Evolutionary conservation across 306 rosid species (phyloP).

Genomic region (Vachellia collinsii): DNA sequence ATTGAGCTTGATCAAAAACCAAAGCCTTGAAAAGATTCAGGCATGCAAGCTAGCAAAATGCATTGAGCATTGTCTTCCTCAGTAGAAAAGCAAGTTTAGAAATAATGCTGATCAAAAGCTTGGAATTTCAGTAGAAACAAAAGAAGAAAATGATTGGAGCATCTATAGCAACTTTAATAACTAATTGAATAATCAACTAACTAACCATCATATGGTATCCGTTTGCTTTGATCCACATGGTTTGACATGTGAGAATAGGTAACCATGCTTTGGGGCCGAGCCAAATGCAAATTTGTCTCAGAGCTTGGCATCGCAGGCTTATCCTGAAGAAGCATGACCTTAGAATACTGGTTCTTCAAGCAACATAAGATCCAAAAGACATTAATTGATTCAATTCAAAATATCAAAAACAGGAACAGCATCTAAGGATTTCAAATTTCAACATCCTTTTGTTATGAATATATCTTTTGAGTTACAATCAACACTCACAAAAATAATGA

Average conservation of each 20-base stretch:
- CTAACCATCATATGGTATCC: constrained; percentile 74
- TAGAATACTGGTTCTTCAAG: constrained; percentile 78
- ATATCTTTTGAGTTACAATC: constrained; percentile 27
- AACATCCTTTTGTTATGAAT: constrained; percentile 30
- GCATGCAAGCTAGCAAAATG: background rate
- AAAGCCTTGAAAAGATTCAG: background rate
- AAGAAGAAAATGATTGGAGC: background rate
- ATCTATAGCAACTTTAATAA: background rate
- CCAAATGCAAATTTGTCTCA: constrained; percentile 57
- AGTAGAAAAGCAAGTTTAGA: background rate
- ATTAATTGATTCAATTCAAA: constrained; percentile 54
- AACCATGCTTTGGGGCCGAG: constrained; percentile 52
- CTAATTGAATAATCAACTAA: constrained; percentile 9
- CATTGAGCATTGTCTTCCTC: background rate
- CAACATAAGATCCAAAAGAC: constrained; percentile 71
- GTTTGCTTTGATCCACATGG: constrained; percentile 55
- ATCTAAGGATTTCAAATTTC: constrained; percentile 37
- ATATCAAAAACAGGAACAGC: constrained; percentile 50
- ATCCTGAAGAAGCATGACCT: constrained; percentile 92
- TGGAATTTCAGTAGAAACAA: background rate
- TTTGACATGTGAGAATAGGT: constrained; percentile 61
- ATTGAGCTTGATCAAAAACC: too few relatives aligned
- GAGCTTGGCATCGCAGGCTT: constrained; percentile 72
- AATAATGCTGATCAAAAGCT: constrained; percentile 1
- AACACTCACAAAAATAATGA: constrained; percentile 24